A percentile compares a stretch with the other conserved stretches of the same genome.
These are phyloP conservation scores for Cicer pinnatifidum DNA, from an alignment of 306 rosid genomes.

Conservation along the genomic window DNA sequence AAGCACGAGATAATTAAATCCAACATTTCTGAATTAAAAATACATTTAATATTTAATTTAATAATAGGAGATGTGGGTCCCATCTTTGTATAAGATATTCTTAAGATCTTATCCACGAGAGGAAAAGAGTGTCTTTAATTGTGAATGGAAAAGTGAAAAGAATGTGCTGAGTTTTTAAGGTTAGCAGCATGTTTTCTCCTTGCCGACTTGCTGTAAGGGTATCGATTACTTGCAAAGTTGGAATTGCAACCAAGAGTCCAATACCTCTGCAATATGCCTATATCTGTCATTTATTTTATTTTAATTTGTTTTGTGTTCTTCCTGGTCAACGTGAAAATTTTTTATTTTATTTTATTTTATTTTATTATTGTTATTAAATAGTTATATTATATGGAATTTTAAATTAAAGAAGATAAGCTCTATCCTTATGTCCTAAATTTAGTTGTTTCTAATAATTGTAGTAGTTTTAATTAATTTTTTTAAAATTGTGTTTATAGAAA, in stretches of 20 bases:
- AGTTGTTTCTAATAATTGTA: too few species aligned
- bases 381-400: too few species aligned
- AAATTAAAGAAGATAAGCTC: too few species aligned
- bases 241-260: background rate
- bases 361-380: too few species aligned
- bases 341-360: too few species aligned
- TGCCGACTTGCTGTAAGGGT: background rate
- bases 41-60: background rate
- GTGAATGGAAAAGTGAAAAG: conserved; percentile 29
- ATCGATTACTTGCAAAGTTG: conserved; percentile 37
- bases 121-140: background rate
- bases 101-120: conserved; percentile 58
- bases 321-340: too few species aligned
- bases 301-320: too few species aligned
- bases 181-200: background rate
- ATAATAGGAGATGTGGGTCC: conserved; percentile 49
- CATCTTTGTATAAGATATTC: conserved; percentile 33
- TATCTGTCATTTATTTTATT: background rate
- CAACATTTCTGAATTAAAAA: too few species aligned
- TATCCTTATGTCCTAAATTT: too few species aligned
- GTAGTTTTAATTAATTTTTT: too few species aligned
- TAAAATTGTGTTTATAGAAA: too few species aligned
- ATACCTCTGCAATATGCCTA: background rate
- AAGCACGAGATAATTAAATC: too few species aligned
- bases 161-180: conserved; percentile 15